Percentiles rank a stretch among this genome's conserved stretches.
phyloP scores from a whole-genome alignment of 1,284 basidiomycete species.

The Fistulinella cinereoalba region DNA sequence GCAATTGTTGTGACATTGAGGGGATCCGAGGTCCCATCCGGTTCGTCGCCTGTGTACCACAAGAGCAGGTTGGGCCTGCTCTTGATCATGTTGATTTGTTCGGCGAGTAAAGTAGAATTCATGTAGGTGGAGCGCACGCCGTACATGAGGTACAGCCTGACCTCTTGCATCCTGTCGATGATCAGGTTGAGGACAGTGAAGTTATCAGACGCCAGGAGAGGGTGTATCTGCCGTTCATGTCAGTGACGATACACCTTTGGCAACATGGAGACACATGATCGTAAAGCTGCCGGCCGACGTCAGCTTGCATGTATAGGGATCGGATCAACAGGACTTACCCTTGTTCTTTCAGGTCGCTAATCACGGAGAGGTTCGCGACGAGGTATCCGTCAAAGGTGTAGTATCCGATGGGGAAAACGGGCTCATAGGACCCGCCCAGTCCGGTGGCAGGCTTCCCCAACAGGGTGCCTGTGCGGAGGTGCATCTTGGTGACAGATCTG shows the following conservation, averaged over 20 bases:
- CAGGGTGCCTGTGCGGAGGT: conserved; percentile 63
- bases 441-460: conserved; percentile 55
- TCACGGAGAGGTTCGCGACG: conserved; percentile 50
- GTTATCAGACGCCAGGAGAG: conserved; percentile 61
- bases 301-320: background rate
- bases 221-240: conserved; percentile 49
- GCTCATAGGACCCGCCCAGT: conserved; percentile 48
- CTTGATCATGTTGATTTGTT: conserved; percentile 66
- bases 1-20: conserved; percentile 55
- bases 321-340: conserved; percentile 42
- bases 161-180: conserved; percentile 66
- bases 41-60: conserved; percentile 79
- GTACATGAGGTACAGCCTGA: conserved; percentile 73
- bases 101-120: conserved; percentile 57
- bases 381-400: conserved; percentile 64
- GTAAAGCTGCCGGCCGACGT: conserved; percentile 27
- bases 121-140: conserved; percentile 69
- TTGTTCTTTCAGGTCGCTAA: conserved; percentile 56
- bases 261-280: conserved; percentile 26
- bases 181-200: conserved; percentile 54
- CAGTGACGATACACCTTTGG: background rate
- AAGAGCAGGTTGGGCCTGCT: conserved; percentile 63
- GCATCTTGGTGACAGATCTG: conserved; percentile 67
- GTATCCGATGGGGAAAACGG: conserved; percentile 71
- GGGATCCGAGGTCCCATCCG: conserved; percentile 68